Base-by-base conservation (phyloP, 495 filamentous ascomycete species). In the Xylaria castorea region DNA sequence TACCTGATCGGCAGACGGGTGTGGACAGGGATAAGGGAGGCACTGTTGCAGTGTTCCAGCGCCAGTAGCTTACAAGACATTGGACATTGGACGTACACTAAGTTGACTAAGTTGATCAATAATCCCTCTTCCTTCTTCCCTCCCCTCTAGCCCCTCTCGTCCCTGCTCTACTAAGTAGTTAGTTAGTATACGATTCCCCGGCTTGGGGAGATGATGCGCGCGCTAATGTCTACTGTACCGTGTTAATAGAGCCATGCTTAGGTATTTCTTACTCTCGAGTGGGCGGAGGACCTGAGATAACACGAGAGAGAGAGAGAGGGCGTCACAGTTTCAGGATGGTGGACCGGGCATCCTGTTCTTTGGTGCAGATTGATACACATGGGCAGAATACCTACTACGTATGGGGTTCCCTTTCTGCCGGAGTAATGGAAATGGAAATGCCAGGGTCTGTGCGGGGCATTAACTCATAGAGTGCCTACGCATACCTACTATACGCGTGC, bases 241-340 rank as follows among this genome's bases (percentile, higher is more conserved):
- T 48, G 18, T 48, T n/a, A 48, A 20, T 18, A 48, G 16, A 48
- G 44, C 44, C 18, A 6, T 48, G 44, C 48, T 7, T 51, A 7
- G 46, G 46, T 20, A 50, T 6, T n/a, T 50, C 18, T n/a, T 51
- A n/a, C 48, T 51, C n/a, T 51, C 48, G 48, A 51, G 48, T 57
- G 53, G 53, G 25, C 53, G 1, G 53, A 27, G 27, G 53, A 20
- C 16, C 1, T 42, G 11, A 18, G 14, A n/a, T 27, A n/a, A 18
- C 18, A 32, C 51, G 38, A 42, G 38, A 8, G 2, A 25, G 25
- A 27, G 12, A 55, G 14, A 11, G 61, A 64, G 38, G 50, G 66
- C 32, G 34, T 57, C 50, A 30, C 66, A 22, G 66, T 68, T 68
- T 68, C 66, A 68, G 44, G 48, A 57, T 8, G n/a, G 66, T 68